Evolutionary conservation across 2,329 filamentous ascomycete species (phyloP), one percentile per base, ranked within the genome.

Genomic region (Thelonectria olida): DNA sequence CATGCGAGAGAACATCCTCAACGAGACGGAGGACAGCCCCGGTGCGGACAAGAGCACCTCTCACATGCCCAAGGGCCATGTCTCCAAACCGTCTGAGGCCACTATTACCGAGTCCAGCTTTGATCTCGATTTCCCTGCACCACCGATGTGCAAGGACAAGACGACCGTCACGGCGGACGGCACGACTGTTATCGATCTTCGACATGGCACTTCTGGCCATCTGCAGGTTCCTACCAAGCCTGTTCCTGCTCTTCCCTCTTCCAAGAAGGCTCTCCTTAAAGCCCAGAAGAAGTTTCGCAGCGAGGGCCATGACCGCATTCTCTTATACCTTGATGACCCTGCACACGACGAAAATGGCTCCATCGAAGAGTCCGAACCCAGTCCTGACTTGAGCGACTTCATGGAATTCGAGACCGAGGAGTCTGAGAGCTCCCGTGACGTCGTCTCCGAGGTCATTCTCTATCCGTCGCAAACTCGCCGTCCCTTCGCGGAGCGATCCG

Each of bases 1-100:
- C n/a, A 85, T 86, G 81, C 81, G 83, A 2, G 80, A 85, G 62
- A 80, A 78, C 3, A 75, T 81, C 17, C 73, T 80, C 12, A 75
- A 79, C 20, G 80, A 83, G 61, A 75, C 79, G 13, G 79, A 81
- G 27, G 80, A 79, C 28, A 75, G 42, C 15, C 34, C 34, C 8
- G 59, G 52, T 7, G 58, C 27, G 8, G 64, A 66, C 45, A 67
- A 58, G 25, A 42, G 36, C 20, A 27, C 23, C 8, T 27, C 36
- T 12, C 12, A 27, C 17, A 13, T 50, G 4, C 53, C 62, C 1
- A 69, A 66, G 45, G 66, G 69, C 1, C 74, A 73, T 25, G 54
- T 65, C 10, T 70, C 72, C 7, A 74, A 73, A 38, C 63, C 67
- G 4, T 76, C 74, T 0, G 73, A 75, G 28, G 72, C 67, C 2